phyloP scores from a whole-genome alignment of 2,329 filamentous ascomycete genomes.

The Pseudocercospora musae region DNA sequence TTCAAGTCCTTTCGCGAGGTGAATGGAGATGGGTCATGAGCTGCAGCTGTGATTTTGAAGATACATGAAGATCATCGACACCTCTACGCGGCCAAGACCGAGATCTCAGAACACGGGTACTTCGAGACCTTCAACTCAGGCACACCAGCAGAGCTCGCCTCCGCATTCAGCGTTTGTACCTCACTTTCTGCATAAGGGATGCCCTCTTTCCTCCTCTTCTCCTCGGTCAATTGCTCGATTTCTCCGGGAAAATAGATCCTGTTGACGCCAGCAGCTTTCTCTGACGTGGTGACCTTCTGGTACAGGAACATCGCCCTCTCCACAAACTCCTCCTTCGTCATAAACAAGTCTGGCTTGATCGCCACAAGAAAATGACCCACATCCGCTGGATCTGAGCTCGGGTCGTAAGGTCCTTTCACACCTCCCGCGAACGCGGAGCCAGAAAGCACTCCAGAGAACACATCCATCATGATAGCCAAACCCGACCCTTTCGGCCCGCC shows the following conservation, averaged over 20 bases:
- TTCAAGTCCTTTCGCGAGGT: background rate
- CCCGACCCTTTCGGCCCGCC: background rate
- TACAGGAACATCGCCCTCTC: background rate
- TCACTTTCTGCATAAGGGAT: background rate
- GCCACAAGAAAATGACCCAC: background rate
- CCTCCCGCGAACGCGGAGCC: background rate
- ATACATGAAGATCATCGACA: too few relatives aligned
- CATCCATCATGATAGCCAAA: background rate
- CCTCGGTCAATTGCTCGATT: background rate
- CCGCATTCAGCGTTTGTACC: background rate
- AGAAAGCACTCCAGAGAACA: background rate
- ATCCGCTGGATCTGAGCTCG: background rate
- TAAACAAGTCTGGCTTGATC: background rate
- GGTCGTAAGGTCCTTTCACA: background rate
- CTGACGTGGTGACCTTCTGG: background rate
- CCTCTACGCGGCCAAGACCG: too few relatives aligned
- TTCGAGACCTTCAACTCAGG: background rate
- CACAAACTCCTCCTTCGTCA: background rate
- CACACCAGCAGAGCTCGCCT: background rate
- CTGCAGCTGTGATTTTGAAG: too few relatives aligned
- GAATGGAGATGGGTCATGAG: too few relatives aligned
- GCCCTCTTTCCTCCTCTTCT: background rate
- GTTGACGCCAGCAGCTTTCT: background rate
- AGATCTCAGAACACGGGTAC: background rate
- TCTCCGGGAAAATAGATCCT: background rate